phyloP scores from a whole-genome alignment of 345 rosid species.

The Firmiana major region DNA sequence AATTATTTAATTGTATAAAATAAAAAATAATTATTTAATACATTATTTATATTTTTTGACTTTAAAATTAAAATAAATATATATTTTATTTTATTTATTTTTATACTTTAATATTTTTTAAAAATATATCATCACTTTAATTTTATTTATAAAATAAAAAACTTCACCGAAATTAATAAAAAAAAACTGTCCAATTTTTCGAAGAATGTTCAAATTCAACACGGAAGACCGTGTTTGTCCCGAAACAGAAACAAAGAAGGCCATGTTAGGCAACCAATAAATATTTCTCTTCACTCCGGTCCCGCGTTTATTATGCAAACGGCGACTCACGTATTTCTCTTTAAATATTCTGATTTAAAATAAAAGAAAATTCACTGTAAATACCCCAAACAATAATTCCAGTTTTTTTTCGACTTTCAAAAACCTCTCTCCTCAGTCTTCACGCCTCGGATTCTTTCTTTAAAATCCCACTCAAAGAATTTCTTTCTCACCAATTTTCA shows the following conservation, averaged over 20 bases:
- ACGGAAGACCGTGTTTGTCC: too few species aligned
- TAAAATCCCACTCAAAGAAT: slow-evolving; percentile 13
- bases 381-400: background rate
- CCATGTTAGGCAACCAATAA: background rate
- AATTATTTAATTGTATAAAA: background rate
- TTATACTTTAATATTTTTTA: too few species aligned
- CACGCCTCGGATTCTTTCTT: slow-evolving; percentile 5
- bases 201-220: background rate
- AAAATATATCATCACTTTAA: too few species aligned
- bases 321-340: slow-evolving; percentile 16
- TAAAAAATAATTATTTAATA: too few species aligned
- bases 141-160: too few species aligned
- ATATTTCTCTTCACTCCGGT: background rate
- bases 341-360: too few species aligned
- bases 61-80: too few species aligned
- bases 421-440: background rate
- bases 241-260: background rate
- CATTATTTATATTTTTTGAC: too few species aligned
- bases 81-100: too few species aligned
- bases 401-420: background rate
- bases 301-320: slow-evolving; percentile 21
- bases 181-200: too few species aligned
- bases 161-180: too few species aligned
- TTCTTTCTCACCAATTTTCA: background rate
- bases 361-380: background rate